These are phyloP conservation scores for Chaetomium fimeti DNA, from an alignment of 495 filamentous ascomycete species.

Conservation along the genomic window DNA sequence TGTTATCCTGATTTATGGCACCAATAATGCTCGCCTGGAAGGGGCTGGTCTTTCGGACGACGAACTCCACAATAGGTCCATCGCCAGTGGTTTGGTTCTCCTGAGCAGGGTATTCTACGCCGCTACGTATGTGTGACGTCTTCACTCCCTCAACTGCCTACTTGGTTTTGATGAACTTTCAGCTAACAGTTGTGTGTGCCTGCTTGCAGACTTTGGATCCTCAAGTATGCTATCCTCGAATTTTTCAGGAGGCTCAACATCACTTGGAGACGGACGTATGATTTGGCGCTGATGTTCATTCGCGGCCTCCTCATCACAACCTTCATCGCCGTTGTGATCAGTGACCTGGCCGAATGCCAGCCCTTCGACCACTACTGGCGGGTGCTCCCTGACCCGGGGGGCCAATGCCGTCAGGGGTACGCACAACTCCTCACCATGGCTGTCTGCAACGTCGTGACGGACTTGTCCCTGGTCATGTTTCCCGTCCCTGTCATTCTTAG, in stretches of 20 bases:
- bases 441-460: slow-evolving; percentile 78
- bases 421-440: slow-evolving; percentile 87
- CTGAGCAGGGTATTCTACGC: slow-evolving; percentile 66
- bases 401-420: slow-evolving; percentile 77
- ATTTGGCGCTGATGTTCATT: slow-evolving; percentile 63
- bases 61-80: slow-evolving; percentile 49
- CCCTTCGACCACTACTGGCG: slow-evolving; percentile 89
- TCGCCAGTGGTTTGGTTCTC: slow-evolving; percentile 66
- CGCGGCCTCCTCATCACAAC: slow-evolving; percentile 72
- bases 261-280: slow-evolving; percentile 70
- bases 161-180: background rate
- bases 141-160: background rate
- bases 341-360: slow-evolving; percentile 79
- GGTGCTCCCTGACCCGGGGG: slow-evolving; percentile 82
- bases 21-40: slow-evolving; percentile 69
- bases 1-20: slow-evolving; percentile 77
- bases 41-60: slow-evolving; percentile 44
- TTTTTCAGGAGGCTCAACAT: slow-evolving; percentile 79
- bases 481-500: slow-evolving; percentile 82
- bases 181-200: background rate
- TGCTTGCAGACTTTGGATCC: slow-evolving; percentile 75
- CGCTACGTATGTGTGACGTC: slow-evolving; percentile 56
- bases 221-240: slow-evolving; percentile 86
- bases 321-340: slow-evolving; percentile 74
- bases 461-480: slow-evolving; percentile 80